Conservation (phyloP, 148 eudicot species). For the Bassia scoparia region DNA sequence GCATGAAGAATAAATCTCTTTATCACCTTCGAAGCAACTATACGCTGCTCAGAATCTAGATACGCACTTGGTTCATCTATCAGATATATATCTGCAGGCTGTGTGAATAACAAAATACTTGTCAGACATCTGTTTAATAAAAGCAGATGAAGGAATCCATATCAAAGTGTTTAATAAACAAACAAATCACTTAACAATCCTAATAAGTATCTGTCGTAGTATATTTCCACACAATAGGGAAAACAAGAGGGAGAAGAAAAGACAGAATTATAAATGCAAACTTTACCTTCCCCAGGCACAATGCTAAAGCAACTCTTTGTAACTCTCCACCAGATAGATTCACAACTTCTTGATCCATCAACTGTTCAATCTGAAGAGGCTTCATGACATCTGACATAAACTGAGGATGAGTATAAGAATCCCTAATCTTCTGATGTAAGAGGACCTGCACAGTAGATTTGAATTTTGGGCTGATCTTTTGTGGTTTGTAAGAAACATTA, state of each 20-base stretch:
- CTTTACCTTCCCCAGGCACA: slow-evolving; percentile 88
- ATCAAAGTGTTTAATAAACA: not conserved
- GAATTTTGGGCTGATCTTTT: slow-evolving; percentile 89
- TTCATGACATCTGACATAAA: slow-evolving; percentile 92
- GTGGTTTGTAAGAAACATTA: slow-evolving; percentile 93
- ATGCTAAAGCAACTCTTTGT: slow-evolving; percentile 86
- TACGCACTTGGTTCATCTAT: slow-evolving; percentile 98
- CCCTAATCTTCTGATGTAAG: slow-evolving; percentile 76
- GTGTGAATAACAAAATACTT: slow-evolving; percentile 24
- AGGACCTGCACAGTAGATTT: slow-evolving; percentile 56
- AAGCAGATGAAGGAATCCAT: not conserved
- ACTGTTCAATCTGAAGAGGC: slow-evolving; percentile 86
- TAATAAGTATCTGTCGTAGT: not conserved
- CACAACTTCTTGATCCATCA: slow-evolving; percentile 95
- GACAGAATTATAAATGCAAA: not conserved
- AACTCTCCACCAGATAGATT: slow-evolving; percentile 96
- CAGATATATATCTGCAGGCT: slow-evolving; percentile 93
- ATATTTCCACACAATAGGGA: not conserved
- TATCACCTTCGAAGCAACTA: slow-evolving; percentile 86
- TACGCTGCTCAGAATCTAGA: slow-evolving; percentile 96
- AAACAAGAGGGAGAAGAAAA: not conserved
- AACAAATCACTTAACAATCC: too few species aligned
- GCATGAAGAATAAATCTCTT: slow-evolving; percentile 91
- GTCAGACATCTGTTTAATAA: not conserved
- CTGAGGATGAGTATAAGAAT: slow-evolving; percentile 81